Evolutionary conservation across 768 basidiomycete species (phyloP), one percentile per base, ranked within the genome.

Genomic region (Boletus insuetus): DNA sequence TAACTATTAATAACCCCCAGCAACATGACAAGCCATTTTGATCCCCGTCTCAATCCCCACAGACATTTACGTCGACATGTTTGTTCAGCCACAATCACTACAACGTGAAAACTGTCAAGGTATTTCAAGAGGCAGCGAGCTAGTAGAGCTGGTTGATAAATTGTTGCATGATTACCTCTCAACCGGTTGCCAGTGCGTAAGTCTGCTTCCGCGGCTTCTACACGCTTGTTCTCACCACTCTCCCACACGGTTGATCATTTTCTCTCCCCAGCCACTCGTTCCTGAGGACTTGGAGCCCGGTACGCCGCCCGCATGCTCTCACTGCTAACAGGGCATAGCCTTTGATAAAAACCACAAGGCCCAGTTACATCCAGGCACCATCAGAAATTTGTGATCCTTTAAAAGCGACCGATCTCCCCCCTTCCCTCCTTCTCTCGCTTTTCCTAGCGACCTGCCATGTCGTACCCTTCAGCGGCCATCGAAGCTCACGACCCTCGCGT

Each of bases 401-500:
- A 51, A 68, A 62, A 40, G 31, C 13, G 9, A 10, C 37, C 2
- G 6, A 4, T 19, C 16, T 29, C 38, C 22, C 16, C 34, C 12
- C 40, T 20, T 2, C 38, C 6, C 14, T 17, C 9, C 38, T 39
- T 39, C 17, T 43, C 34, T 37, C 37, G 3, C 10, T 43, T n/a
- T n/a, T 55, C 46, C 34, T 24, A n/a, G 32, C 26, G 29, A 46
- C 34, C 38, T 16, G 6, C 41, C 26, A 70, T 70, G 70, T 60
- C 64, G 3, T 24, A 32, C 41, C 60, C 55, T 35, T 51, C n/a
- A 48, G 69, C 66, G 11, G 51, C 58, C 8, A 40, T 64, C 22
- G 56, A 63, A 48, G 58, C 51, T 6, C 48, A 56, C 13, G 64
- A 63, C 20, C 62, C 62, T 53, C 64, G 58, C 6, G 57, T 54